Evolutionary conservation across 2,329 filamentous ascomycete genomes (phyloP).

Genomic region (Fusarium liriodendri): DNA sequence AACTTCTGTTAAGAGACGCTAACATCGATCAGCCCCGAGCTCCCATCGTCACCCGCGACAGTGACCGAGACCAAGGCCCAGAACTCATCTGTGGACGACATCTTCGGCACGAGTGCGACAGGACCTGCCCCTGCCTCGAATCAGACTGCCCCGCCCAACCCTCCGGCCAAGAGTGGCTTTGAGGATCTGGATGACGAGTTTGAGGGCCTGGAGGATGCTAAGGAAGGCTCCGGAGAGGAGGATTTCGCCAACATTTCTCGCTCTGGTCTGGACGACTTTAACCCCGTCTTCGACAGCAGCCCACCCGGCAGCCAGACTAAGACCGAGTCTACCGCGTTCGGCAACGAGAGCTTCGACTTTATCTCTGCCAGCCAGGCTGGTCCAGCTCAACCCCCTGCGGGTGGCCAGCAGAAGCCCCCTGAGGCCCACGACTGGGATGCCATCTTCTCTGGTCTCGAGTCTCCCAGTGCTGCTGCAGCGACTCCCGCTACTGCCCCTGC

Average conservation of each 20-base stretch:
- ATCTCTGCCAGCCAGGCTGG: conserved; percentile 54
- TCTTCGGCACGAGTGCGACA: conserved; percentile 53
- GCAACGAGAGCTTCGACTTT: conserved; percentile 70
- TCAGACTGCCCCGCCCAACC: conserved; percentile 49
- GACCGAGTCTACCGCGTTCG: conserved; percentile 64
- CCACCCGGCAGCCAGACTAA: conserved; percentile 66
- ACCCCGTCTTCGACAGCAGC: conserved; percentile 82
- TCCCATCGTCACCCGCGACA: conserved; percentile 48
- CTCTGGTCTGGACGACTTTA: conserved; percentile 81
- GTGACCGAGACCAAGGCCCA: conserved; percentile 42
- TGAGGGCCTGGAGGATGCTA: conserved; percentile 84
- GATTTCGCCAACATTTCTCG: conserved; percentile 81
- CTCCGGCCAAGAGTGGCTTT: conserved; percentile 65
- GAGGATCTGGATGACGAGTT: conserved; percentile 85
- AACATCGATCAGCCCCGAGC: conserved; percentile 41
- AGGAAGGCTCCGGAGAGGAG: conserved; percentile 82
- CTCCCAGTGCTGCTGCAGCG: conserved; percentile 52
- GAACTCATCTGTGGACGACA: conserved; percentile 54
- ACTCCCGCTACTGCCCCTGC: conserved; percentile 31
- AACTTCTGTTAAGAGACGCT: neutral
- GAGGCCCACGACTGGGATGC: conserved; percentile 91
- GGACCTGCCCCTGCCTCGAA: conserved; percentile 42
- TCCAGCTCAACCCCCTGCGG: conserved; percentile 52
- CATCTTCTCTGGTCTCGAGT: conserved; percentile 86
- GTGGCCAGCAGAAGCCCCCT: conserved; percentile 52